These are phyloP conservation scores for Populus hybrid DNA, from an alignment of 441 rosid genomes.

Conservation along the genomic window DNA sequence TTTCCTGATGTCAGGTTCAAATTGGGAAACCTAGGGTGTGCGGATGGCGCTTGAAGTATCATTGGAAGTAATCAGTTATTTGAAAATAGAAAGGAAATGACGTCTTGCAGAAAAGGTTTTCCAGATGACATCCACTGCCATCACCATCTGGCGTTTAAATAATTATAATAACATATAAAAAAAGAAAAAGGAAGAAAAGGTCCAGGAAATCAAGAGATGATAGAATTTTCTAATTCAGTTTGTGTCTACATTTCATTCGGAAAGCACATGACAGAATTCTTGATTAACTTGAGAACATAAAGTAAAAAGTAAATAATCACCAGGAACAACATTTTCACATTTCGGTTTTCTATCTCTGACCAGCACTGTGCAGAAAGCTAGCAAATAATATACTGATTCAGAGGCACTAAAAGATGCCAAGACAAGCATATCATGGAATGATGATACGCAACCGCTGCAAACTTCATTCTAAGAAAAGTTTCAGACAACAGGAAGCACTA, in stretches of 20 bases:
- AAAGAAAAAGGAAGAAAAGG: no score
- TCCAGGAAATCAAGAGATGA: not conserved
- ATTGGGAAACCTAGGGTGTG: not conserved
- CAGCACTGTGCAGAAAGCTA: not conserved
- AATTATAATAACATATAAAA: not conserved
- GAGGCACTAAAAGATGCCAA: not conserved
- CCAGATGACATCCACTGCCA: not conserved
- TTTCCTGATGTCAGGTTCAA: not conserved
- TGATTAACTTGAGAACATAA: not conserved
- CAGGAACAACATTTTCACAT: not conserved
- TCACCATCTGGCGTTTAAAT: not conserved
- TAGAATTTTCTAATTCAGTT: no score
- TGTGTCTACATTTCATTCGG: not conserved
- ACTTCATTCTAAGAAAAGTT: not conserved
- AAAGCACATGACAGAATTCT: not conserved
- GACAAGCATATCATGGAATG: not conserved
- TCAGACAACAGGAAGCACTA: constrained; percentile 11
- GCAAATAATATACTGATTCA: not conserved
- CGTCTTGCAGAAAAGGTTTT: not conserved
- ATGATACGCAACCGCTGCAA: not conserved
- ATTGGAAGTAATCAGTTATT: not conserved
- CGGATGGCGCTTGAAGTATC: not conserved
- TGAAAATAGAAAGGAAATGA: not conserved
- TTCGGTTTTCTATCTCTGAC: not conserved
- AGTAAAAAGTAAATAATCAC: not conserved